These are phyloP conservation scores for Catharanthus roseus DNA, from an alignment of 257 asterid genomes.

Conservation along the genomic window DNA sequence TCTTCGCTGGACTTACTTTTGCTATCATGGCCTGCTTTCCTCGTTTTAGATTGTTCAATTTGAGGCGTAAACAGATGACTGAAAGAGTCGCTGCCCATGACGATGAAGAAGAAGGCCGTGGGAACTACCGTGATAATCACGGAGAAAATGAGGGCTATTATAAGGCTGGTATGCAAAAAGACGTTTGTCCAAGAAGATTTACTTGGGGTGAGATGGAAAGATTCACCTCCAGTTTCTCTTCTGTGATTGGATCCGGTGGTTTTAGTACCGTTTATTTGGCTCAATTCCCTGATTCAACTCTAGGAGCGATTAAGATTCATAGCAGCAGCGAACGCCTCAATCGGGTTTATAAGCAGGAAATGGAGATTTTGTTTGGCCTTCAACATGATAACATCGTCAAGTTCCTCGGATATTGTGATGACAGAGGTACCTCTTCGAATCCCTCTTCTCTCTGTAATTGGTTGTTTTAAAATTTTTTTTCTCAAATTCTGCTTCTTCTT, in stretches of 20 bases:
- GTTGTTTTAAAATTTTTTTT: no score
- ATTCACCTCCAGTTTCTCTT: conserved; percentile 33
- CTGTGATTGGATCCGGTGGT: conserved; percentile 61
- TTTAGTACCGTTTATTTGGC: conserved; percentile 69
- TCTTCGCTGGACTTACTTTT: not conserved
- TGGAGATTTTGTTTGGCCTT: conserved; percentile 43
- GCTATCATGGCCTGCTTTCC: conserved; percentile 16
- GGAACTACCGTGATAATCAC: not conserved
- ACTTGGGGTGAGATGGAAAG: conserved; percentile 37
- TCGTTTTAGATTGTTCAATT: conserved; percentile 2
- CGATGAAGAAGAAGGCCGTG: not conserved
- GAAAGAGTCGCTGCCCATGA: conserved; percentile 12
- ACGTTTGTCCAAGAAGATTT: conserved; percentile 1
- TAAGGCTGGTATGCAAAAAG: not conserved
- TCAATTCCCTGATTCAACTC: conserved; percentile 27
- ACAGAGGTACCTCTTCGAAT: conserved; percentile 27
- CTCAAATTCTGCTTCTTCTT: not conserved
- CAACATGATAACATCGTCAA: conserved; percentile 49
- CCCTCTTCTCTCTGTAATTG: not conserved
- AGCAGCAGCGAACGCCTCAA: conserved; percentile 52
- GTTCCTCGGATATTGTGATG: conserved; percentile 48
- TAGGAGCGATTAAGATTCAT: conserved; percentile 52
- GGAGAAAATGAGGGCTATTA: not conserved
- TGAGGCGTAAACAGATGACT: not conserved
- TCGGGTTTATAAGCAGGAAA: conserved; percentile 43